phyloP scores from a whole-genome alignment of 2,329 filamentous ascomycete species.

The Hortaea sp. region DNA sequence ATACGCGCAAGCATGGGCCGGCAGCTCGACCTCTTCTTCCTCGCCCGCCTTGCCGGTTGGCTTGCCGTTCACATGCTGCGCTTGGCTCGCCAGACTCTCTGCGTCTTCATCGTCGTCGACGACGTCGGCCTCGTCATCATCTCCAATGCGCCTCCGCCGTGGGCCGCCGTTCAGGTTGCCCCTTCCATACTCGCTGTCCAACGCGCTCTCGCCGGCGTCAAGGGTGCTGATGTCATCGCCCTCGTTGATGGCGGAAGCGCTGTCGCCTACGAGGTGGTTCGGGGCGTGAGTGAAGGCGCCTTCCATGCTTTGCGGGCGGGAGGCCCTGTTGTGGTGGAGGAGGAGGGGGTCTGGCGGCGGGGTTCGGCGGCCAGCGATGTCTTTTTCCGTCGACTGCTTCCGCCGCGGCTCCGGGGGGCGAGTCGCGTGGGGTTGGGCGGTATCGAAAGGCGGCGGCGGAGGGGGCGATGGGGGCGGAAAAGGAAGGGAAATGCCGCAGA shows the following conservation, averaged over 20 bases:
- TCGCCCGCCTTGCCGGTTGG: slow-evolving; percentile 48
- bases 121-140: slow-evolving; percentile 77
- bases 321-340: background rate
- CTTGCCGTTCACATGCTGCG: slow-evolving; percentile 57
- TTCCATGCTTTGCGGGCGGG: slow-evolving; percentile 49
- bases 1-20: slow-evolving; percentile 90
- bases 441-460: background rate
- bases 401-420: background rate
- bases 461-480: background rate
- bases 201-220: slow-evolving; percentile 60
- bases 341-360: background rate
- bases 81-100: slow-evolving; percentile 68
- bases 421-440: background rate
- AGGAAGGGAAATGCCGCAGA: background rate
- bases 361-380: background rate
- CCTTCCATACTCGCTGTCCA: slow-evolving; percentile 52
- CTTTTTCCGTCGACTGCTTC: background rate
- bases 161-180: slow-evolving; percentile 51
- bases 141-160: slow-evolving; percentile 63
- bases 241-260: slow-evolving; percentile 77
- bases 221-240: slow-evolving; percentile 52
- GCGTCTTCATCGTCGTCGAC: slow-evolving; percentile 58
- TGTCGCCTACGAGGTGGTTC: slow-evolving; percentile 78
- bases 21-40: slow-evolving; percentile 69
- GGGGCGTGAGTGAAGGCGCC: slow-evolving; percentile 80